These are phyloP conservation scores for Sugiyamaella sp. DNA, from an alignment of 1,139 yeast species.

Conservation along the genomic window DNA sequence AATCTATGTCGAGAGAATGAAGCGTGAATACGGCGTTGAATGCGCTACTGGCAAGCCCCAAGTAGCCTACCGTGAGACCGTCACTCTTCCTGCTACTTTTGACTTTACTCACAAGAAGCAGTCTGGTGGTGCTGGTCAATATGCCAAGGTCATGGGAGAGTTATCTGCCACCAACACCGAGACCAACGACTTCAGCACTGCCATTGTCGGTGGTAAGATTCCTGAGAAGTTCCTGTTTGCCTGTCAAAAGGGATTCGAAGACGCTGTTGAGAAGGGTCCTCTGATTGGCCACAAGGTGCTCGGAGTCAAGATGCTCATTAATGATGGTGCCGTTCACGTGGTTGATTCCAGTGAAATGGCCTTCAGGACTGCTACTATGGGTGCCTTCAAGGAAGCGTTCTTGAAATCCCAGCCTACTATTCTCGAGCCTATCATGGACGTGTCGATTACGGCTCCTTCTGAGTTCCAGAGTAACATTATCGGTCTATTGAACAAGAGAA, in stretches of 20 bases:
- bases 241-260: conserved; percentile 94
- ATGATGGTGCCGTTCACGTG: conserved; percentile 97
- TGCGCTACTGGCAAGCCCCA: conserved; percentile 97
- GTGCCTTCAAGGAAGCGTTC: conserved; percentile 93
- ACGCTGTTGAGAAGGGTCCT: conserved; percentile 95
- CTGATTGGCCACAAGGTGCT: conserved; percentile 91
- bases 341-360: conserved; percentile 97
- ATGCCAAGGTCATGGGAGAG: conserved; percentile 93
- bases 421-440: conserved; percentile 95
- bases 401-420: conserved; percentile 81
- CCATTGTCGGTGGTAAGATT: conserved; percentile 95
- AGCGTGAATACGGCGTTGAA: conserved; percentile 94
- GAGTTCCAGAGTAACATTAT: conserved; percentile 96
- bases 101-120: conserved; percentile 97
- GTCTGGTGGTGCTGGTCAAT: conserved; percentile 99
- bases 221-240: conserved; percentile 94
- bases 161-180: conserved; percentile 64
- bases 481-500: conserved; percentile 86
- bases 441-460: conserved; percentile 88
- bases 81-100: conserved; percentile 71
- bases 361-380: conserved; percentile 87
- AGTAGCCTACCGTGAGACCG: conserved; percentile 96
- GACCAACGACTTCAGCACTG: conserved; percentile 73
- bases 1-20: conserved; percentile 96
- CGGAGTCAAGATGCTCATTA: conserved; percentile 90